These are phyloP conservation scores for Xylariales sp. DNA, from an alignment of 2,329 filamentous ascomycete genomes.

Conservation along the genomic window DNA sequence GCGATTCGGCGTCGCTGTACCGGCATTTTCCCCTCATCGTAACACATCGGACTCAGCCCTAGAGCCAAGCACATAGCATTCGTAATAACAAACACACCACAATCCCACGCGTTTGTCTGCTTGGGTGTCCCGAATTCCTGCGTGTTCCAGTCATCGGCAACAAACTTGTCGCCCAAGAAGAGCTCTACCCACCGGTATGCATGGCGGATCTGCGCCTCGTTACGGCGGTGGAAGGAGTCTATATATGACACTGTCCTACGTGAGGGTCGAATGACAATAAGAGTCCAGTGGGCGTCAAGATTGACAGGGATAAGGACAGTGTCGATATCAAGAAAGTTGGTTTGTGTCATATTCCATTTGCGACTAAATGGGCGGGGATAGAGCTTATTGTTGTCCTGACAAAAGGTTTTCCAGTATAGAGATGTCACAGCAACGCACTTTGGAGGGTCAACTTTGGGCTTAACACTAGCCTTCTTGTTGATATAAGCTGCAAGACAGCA, in stretches of 20 bases:
- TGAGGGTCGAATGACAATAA: constrained; percentile 73
- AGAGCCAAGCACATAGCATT: constrained; percentile 74
- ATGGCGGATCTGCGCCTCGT: constrained; percentile 55
- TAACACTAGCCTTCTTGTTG: constrained; percentile 67
- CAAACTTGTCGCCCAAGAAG: constrained; percentile 66
- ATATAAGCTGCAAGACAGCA: constrained; percentile 68
- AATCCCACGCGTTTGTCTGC: constrained; percentile 78
- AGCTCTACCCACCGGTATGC: constrained; percentile 67
- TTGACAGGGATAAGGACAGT: constrained; percentile 78
- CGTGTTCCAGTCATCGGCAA: constrained; percentile 69
- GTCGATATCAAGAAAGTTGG: constrained; percentile 73
- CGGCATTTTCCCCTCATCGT: constrained; percentile 66
- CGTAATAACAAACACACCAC: constrained; percentile 80
- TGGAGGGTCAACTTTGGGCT: constrained; percentile 61
- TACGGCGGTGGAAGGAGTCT: constrained; percentile 68
- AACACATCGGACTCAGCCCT: constrained; percentile 63
- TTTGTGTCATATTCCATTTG: constrained; percentile 64
- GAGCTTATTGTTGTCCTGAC: constrained; percentile 65
- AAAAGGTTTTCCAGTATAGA: constrained; percentile 71
- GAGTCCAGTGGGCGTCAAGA: constrained; percentile 74
- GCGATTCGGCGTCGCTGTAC: constrained; percentile 72
- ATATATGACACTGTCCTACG: constrained; percentile 73
- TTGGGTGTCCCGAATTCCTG: constrained; percentile 61
- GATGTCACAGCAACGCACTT: constrained; percentile 73
- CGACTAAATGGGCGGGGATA: constrained; percentile 51